Conservation (phyloP, 768 basidiomycete genomes). For the Cystofilobasidium capitatum region DNA sequence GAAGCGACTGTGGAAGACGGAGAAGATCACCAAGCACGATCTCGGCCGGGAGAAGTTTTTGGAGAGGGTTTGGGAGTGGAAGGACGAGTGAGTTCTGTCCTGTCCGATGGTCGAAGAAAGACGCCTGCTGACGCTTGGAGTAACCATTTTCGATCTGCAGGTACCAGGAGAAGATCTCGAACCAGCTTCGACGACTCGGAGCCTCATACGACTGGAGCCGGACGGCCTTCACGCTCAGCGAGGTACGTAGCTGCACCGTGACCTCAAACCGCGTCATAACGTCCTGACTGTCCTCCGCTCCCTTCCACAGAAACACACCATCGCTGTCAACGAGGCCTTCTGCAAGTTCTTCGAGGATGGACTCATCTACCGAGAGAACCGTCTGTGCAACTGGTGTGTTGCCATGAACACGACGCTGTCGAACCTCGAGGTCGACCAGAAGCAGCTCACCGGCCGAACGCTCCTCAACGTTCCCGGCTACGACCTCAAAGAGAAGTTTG, state of each 20-base stretch:
- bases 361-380: conserved; percentile 85
- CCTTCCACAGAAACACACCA: conserved; percentile 51
- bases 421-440: conserved; percentile 97
- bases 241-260: conserved; percentile 52
- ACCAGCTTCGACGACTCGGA: conserved; percentile 76
- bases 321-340: conserved; percentile 85
- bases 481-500: conserved; percentile 86
- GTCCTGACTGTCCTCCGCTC: not conserved
- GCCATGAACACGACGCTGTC: conserved; percentile 90
- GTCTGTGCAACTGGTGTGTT: conserved; percentile 97
- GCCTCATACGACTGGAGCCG: conserved; percentile 92
- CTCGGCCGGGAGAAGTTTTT: conserved; percentile 89
- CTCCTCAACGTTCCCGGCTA: conserved; percentile 87
- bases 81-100: conserved; percentile 64
- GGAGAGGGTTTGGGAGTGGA: conserved; percentile 89
- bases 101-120: not conserved
- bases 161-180: conserved; percentile 86
- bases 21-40: conserved; percentile 78
- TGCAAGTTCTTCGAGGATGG: conserved; percentile 84
- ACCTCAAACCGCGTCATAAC: not conserved
- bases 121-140: conserved; percentile 1
- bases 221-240: conserved; percentile 64
- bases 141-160: too few species aligned
- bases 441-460: conserved; percentile 73
- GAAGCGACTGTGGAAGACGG: conserved; percentile 72